phyloP scores from a whole-genome alignment of 148 eudicot species.

The Chenopodium berlandieri region DNA sequence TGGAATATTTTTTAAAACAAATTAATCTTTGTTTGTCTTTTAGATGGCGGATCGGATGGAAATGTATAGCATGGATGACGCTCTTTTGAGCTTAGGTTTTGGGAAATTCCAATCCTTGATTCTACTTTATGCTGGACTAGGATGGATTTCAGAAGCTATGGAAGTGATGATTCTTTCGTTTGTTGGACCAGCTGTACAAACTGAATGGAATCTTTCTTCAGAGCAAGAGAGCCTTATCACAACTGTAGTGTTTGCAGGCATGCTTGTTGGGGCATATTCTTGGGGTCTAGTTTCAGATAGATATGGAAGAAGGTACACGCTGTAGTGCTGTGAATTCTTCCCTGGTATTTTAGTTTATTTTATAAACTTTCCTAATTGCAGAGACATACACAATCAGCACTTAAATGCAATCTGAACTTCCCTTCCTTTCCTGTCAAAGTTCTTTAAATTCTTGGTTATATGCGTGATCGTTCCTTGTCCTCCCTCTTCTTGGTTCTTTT shows the following conservation, averaged over 20 bases:
- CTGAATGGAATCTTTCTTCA: slow-evolving; percentile 25
- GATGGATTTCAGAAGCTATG: slow-evolving; percentile 38
- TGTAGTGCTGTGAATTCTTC: neutral
- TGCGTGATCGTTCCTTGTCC: no score
- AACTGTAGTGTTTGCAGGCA: slow-evolving; percentile 34
- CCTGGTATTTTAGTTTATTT: neutral
- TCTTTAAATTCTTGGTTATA: neutral
- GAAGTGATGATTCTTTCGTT: slow-evolving; percentile 39
- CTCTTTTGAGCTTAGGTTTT: slow-evolving; percentile 25
- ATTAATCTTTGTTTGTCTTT: neutral
- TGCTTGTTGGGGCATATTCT: slow-evolving; percentile 35
- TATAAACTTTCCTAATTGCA: neutral
- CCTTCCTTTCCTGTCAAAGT: neutral
- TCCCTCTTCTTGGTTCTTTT: no score
- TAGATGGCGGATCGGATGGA: slow-evolving; percentile 16
- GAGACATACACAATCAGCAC: neutral
- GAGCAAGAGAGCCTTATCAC: slow-evolving; percentile 33
- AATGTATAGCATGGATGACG: slow-evolving; percentile 36
- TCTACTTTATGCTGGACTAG: slow-evolving; percentile 34
- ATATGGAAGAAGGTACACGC: slow-evolving; percentile 28
- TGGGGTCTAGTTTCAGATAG: slow-evolving; percentile 37
- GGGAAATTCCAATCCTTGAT: slow-evolving; percentile 30
- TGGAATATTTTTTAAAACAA: neutral
- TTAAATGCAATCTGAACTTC: neutral
- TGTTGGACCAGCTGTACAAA: slow-evolving; percentile 34